Conservation (phyloP, 345 rosid genomes). For the Eucalyptus coolabah region DNA sequence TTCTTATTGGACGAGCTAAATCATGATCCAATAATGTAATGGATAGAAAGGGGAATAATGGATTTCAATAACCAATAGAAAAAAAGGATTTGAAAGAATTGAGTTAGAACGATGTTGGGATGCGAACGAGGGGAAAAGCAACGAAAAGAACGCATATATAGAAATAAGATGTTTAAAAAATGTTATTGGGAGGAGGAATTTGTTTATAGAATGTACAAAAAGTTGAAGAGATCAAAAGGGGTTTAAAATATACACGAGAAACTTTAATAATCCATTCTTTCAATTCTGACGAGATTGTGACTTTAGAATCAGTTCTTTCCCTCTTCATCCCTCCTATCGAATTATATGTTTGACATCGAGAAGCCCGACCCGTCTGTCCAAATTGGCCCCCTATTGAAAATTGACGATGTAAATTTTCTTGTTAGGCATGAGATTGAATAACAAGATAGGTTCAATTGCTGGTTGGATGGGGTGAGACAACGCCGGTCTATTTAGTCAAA, state of each 20-base stretch:
- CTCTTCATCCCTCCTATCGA: background rate
- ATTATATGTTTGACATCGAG: background rate
- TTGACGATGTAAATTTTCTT: background rate
- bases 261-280: background rate
- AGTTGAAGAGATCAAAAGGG: background rate
- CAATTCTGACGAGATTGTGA: background rate
- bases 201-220: background rate
- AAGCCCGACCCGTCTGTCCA: background rate
- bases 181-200: background rate
- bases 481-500: background rate
- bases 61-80: background rate
- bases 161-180: background rate
- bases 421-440: background rate
- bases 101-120: background rate
- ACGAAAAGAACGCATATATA: background rate
- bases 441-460: rapidly evolving
- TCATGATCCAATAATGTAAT: background rate
- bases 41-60: background rate
- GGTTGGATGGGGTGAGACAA: background rate
- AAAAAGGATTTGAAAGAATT: background rate
- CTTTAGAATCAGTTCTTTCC: background rate
- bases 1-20: background rate
- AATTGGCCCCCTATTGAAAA: background rate
- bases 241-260: background rate
- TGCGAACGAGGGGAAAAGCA: background rate